Percentiles rank a stretch among this genome's conserved stretches.
Conservation (phyloP, 1,284 basidiomycete species). For the Cutaneotrichosporon cutaneum region DNA sequence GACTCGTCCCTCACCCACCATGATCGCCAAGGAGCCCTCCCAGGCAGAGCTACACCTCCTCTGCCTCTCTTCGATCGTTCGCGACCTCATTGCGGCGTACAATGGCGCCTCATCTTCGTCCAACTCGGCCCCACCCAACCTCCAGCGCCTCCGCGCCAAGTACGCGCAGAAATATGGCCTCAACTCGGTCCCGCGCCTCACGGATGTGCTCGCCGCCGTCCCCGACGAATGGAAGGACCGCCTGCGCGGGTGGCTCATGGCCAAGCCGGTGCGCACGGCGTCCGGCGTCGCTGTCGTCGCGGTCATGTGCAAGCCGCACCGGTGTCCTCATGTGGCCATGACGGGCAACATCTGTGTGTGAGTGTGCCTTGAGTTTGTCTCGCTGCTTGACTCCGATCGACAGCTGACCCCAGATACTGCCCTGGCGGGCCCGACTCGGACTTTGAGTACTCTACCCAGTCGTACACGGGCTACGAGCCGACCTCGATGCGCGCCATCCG, state of each 20-base stretch:
- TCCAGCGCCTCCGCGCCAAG: slow-evolving; percentile 82
- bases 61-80: slow-evolving; percentile 90
- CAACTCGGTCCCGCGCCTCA: slow-evolving; percentile 83
- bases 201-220: slow-evolving; percentile 97
- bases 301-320: slow-evolving; percentile 99
- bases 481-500: slow-evolving; percentile 99
- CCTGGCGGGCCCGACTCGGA: slow-evolving; percentile 99
- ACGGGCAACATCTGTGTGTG: slow-evolving; percentile 99
- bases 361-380: slow-evolving; percentile 57
- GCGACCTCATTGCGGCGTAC: slow-evolving; percentile 74
- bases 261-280: slow-evolving; percentile 95
- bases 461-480: slow-evolving; percentile 95
- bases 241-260: slow-evolving; percentile 83
- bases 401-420: slow-evolving; percentile 87
- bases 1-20: slow-evolving; percentile 4
- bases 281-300: slow-evolving; percentile 98
- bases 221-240: slow-evolving; percentile 95
- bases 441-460: slow-evolving; percentile 99
- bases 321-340: slow-evolving; percentile 99
- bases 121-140: slow-evolving; percentile 56
- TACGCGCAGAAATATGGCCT: slow-evolving; percentile 87
- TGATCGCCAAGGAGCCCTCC: slow-evolving; percentile 47
- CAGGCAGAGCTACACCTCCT: slow-evolving; percentile 88
- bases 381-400: not conserved
- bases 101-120: slow-evolving; percentile 34